These are phyloP conservation scores for Pezicula carpinea DNA, from an alignment of 2,329 filamentous ascomycete species.

Conservation along the genomic window DNA sequence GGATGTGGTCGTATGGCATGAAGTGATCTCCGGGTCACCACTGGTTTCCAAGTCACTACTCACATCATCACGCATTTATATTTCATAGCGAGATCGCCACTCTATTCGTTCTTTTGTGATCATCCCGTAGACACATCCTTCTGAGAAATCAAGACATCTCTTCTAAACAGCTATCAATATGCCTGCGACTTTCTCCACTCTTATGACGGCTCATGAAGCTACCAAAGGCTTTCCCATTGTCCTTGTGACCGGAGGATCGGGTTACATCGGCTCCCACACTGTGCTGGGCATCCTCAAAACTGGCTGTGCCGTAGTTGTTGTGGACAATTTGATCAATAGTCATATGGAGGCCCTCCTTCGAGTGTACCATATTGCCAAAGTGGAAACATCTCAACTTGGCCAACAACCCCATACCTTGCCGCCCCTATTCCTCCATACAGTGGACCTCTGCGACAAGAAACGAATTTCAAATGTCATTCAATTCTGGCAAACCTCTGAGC, in stretches of 20 bases:
- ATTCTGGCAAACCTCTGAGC: conserved; percentile 5
- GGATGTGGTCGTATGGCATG: too few relatives aligned
- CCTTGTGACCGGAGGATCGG: conserved; percentile 48
- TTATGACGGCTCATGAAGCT: conserved; percentile 8
- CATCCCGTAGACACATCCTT: background rate
- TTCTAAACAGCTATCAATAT: background rate
- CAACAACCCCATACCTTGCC: conserved; percentile 8
- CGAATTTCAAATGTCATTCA: conserved; percentile 14
- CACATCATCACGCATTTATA: too few relatives aligned
- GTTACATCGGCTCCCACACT: conserved; percentile 53
- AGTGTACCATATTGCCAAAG: conserved; percentile 16
- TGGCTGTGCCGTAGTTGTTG: conserved; percentile 47
- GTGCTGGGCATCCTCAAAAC: conserved; percentile 48
- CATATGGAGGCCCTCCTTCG: conserved; percentile 15
- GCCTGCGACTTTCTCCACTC: conserved; percentile 12
- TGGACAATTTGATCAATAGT: conserved; percentile 42
- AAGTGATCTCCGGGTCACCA: too few relatives aligned
- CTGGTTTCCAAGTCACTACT: too few relatives aligned
- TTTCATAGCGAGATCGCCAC: too few relatives aligned
- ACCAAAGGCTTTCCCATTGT: conserved; percentile 22
- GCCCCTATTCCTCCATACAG: conserved; percentile 15
- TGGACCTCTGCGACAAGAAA: conserved; percentile 14
- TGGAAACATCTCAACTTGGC: conserved; percentile 10
- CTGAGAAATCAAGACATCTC: background rate
- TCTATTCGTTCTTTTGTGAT: background rate